Evolutionary conservation across 2,329 filamentous ascomycete species (phyloP).

Genomic region (Fusarium longipes): DNA sequence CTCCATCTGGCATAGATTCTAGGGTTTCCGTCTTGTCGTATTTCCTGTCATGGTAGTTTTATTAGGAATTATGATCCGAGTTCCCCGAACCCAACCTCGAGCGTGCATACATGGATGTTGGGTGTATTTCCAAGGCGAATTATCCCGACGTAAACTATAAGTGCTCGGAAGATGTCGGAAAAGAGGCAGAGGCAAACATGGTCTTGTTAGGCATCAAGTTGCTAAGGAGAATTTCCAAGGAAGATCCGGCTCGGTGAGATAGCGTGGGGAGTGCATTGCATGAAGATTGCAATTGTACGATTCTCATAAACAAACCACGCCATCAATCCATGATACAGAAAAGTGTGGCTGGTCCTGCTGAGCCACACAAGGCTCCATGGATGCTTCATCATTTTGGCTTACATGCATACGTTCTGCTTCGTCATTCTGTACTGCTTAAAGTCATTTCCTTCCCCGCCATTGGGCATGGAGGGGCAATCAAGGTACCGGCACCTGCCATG

Average conservation of each 20-base stretch:
- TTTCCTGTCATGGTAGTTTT: constrained; percentile 21
- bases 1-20: background rate
- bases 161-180: constrained; percentile 23
- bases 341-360: constrained; percentile 6
- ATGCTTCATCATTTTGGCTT: background rate
- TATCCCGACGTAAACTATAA: background rate
- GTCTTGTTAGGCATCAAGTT: constrained; percentile 5
- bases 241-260: constrained; percentile 27
- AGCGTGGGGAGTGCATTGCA: constrained; percentile 26
- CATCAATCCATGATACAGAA: constrained; percentile 31
- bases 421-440: constrained; percentile 3
- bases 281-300: constrained; percentile 38
- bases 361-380: background rate
- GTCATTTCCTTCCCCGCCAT: constrained; percentile 33
- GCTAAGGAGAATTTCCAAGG: constrained; percentile 11
- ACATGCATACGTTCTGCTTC: constrained; percentile 17
- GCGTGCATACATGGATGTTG: constrained; percentile 16
- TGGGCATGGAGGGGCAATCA: constrained; percentile 42
- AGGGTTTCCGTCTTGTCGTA: background rate
- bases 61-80: constrained; percentile 21
- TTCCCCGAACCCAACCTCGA: constrained; percentile 25
- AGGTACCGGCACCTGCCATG: constrained; percentile 25
- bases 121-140: constrained; percentile 11
- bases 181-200: background rate
- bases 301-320: constrained; percentile 36